phyloP scores from a whole-genome alignment of 2,329 filamentous ascomycete species.

The Fusarium mangiferae region DNA sequence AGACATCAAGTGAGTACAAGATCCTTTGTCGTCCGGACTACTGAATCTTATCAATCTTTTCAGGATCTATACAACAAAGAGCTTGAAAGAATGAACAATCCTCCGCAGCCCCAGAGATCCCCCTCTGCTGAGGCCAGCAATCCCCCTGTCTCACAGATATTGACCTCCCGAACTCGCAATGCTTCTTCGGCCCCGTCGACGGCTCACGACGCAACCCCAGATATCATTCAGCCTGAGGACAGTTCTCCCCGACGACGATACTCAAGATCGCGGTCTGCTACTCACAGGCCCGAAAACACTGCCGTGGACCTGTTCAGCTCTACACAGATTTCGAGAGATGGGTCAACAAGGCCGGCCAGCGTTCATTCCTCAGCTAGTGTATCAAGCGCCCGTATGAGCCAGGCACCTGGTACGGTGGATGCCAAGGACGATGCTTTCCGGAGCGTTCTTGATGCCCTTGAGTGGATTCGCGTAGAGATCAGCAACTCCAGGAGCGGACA shows the following conservation, averaged over 20 bases:
- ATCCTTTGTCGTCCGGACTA: not conserved
- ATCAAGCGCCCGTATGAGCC: not conserved
- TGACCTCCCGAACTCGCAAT: slow-evolving; percentile 39
- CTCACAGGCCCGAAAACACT: slow-evolving; percentile 7
- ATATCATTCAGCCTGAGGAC: slow-evolving; percentile 9
- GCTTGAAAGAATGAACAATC: slow-evolving; percentile 35
- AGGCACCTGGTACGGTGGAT: not conserved
- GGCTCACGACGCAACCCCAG: slow-evolving; percentile 23
- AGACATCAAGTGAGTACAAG: slow-evolving; percentile 52
- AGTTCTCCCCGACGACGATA: slow-evolving; percentile 20
- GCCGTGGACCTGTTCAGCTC: not conserved
- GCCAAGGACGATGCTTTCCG: slow-evolving; percentile 39
- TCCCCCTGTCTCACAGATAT: not conserved
- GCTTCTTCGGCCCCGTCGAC: slow-evolving; percentile 28
- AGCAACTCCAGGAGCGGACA: slow-evolving; percentile 36
- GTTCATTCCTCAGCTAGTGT: slow-evolving; percentile 4
- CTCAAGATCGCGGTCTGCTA: slow-evolving; percentile 31
- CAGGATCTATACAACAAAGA: slow-evolving; percentile 45
- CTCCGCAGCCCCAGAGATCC: slow-evolving; percentile 23
- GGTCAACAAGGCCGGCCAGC: slow-evolving; percentile 6
- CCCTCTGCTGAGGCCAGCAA: slow-evolving; percentile 29
- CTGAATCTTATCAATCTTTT: not conserved
- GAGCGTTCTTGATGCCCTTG: slow-evolving; percentile 43
- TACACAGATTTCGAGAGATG: slow-evolving; percentile 1
- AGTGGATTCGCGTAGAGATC: slow-evolving; percentile 30